Conservation (phyloP, 352 stramenopile genomes). For the Pseudoperonospora humuli region DNA sequence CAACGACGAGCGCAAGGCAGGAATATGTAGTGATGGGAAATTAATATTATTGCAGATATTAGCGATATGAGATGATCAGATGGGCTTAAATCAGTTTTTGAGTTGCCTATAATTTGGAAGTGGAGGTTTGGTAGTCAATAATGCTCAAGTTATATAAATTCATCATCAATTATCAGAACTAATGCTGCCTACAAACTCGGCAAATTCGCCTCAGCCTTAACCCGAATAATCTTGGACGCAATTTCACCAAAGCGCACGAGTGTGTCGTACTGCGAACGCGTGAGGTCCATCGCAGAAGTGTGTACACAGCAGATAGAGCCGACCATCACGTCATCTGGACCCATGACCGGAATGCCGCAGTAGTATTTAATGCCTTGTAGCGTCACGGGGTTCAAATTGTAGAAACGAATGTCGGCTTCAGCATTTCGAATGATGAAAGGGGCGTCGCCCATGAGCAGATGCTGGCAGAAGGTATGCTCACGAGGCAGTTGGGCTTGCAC, state of each 20-base stretch:
- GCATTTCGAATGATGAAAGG: conserved; percentile 28
- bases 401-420: conserved; percentile 41
- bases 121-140: too few species aligned
- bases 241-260: conserved; percentile 28
- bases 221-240: conserved; percentile 30
- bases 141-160: too few species aligned
- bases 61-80: too few species aligned
- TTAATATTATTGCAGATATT: too few species aligned
- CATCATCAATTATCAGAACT: too few species aligned
- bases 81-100: too few species aligned
- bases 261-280: conserved; percentile 25
- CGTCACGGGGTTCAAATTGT: conserved; percentile 33
- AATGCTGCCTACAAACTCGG: conserved; percentile 1
- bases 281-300: conserved; percentile 22
- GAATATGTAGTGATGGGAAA: too few species aligned
- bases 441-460: conserved; percentile 51
- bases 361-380: conserved; percentile 39
- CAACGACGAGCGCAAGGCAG: too few species aligned
- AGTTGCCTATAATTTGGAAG: too few species aligned
- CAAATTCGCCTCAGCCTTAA: conserved; percentile 20
- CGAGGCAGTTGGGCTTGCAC: conserved; percentile 26
- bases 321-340: conserved; percentile 14
- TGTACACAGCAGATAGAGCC: conserved; percentile 31
- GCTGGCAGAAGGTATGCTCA: conserved; percentile 53
- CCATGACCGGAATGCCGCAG: conserved; percentile 44